phyloP scores from a whole-genome alignment of 2,329 filamentous ascomycete genomes.

The Fusarium domesticum region DNA sequence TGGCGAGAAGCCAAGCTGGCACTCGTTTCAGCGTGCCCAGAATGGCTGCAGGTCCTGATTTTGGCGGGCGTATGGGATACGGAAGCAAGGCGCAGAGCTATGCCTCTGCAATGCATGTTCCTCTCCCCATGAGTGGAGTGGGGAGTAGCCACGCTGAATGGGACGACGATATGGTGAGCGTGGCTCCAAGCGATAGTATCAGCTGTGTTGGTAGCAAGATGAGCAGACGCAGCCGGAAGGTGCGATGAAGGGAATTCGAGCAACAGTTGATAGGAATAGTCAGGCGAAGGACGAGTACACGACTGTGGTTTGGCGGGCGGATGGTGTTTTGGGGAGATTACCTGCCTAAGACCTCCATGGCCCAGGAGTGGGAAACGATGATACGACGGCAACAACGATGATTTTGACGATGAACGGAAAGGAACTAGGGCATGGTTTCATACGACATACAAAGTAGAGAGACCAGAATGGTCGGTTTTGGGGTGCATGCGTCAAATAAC shows the following conservation, averaged over 20 bases:
- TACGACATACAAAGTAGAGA: too few relatives aligned
- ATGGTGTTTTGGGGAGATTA: too few relatives aligned
- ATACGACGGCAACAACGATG: too few relatives aligned
- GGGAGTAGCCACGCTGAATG: slow-evolving; percentile 42
- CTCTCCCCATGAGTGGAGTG: slow-evolving; percentile 41
- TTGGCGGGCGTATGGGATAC: slow-evolving; percentile 17
- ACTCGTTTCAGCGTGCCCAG: slow-evolving; percentile 27
- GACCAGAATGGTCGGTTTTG: too few relatives aligned
- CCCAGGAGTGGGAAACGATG: too few relatives aligned
- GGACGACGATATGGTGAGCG: slow-evolving; percentile 50
- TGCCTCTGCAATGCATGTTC: slow-evolving; percentile 34
- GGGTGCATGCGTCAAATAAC: too few relatives aligned
- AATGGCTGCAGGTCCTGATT: slow-evolving; percentile 17
- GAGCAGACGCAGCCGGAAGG: slow-evolving; percentile 27
- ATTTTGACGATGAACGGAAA: too few relatives aligned
- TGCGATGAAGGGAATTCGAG: slow-evolving; percentile 16
- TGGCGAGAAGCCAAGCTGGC: slow-evolving; percentile 32
- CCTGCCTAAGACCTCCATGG: too few relatives aligned
- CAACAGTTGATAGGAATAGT: slow-evolving; percentile 4
- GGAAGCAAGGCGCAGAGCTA: slow-evolving; percentile 25
- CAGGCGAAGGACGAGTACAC: too few relatives aligned
- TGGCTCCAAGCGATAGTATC: slow-evolving; percentile 61
- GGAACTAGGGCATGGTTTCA: too few relatives aligned
- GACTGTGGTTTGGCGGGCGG: too few relatives aligned
- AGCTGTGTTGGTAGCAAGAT: slow-evolving; percentile 52